Percentiles rank a stretch among this genome's conserved stretches.
Conservation (phyloP, 805 yeast genomes). For the Zygotorulaspora florentina region DNA sequence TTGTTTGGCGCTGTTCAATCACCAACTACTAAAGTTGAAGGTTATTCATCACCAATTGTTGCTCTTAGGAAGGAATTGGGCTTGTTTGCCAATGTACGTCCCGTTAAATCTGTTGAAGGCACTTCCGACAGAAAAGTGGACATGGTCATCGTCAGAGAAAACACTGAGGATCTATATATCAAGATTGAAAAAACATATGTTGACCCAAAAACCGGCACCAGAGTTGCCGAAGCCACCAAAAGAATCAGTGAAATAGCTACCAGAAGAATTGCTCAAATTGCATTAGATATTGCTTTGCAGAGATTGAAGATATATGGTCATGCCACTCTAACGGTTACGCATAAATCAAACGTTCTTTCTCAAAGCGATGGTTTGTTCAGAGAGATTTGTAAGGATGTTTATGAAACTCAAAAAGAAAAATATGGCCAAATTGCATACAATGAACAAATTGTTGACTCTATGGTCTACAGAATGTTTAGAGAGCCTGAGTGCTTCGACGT, state of each 20-base stretch:
- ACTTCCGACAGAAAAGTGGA: slow-evolving; percentile 80
- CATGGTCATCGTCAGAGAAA: slow-evolving; percentile 96
- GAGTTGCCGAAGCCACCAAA: slow-evolving; percentile 96
- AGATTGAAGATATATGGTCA: slow-evolving; percentile 71
- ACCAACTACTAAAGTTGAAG: slow-evolving; percentile 89
- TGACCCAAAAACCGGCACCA: slow-evolving; percentile 72
- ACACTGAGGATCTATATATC: slow-evolving; percentile 95
- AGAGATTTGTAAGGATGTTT: slow-evolving; percentile 56
- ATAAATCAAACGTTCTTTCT: slow-evolving; percentile 91
- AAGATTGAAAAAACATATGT: slow-evolving; percentile 78
- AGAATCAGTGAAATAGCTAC: slow-evolving; percentile 90
- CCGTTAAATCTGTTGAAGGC: slow-evolving; percentile 89
- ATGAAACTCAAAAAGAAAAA: slow-evolving; percentile 49
- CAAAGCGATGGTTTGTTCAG: slow-evolving; percentile 94
- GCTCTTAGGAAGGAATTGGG: slow-evolving; percentile 96
- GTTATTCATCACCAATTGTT: slow-evolving; percentile 97
- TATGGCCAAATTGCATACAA: slow-evolving; percentile 64
- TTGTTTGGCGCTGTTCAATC: slow-evolving; percentile 96
- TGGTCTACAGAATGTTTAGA: slow-evolving; percentile 98
- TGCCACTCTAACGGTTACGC: slow-evolving; percentile 76
- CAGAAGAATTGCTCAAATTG: slow-evolving; percentile 80
- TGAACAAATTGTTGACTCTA: slow-evolving; percentile 97
- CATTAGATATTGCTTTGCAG: slow-evolving; percentile 87
- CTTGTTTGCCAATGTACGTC: slow-evolving; percentile 93
- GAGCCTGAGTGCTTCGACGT: slow-evolving; percentile 97